phyloP scores from a whole-genome alignment of 768 basidiomycete genomes.

The Fomitopsis serialis region DNA sequence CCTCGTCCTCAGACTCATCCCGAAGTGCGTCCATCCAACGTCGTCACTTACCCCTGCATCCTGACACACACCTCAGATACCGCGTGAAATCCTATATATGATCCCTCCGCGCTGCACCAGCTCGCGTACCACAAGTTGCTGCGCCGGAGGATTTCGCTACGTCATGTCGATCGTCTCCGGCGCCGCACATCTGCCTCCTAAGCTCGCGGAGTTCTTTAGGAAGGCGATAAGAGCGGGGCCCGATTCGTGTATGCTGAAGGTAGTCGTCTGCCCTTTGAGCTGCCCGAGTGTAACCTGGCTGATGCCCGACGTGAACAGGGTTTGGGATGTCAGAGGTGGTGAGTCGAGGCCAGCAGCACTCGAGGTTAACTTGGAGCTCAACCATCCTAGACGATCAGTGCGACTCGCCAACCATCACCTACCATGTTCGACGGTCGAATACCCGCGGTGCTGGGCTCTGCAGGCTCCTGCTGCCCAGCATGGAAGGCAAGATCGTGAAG shows the following conservation, averaged over 20 bases:
- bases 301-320: too few relatives aligned
- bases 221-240: not conserved
- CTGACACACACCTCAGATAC: constrained; percentile 39
- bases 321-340: constrained; percentile 44
- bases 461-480: constrained; percentile 59
- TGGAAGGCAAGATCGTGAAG: constrained; percentile 57
- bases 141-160: constrained; percentile 44
- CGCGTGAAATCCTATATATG: constrained; percentile 43
- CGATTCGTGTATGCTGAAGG: constrained; percentile 32
- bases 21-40: constrained; percentile 40
- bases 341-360: constrained; percentile 4
- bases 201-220: constrained; percentile 38
- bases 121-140: constrained; percentile 50
- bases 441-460: constrained; percentile 31
- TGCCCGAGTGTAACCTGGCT: too few relatives aligned
- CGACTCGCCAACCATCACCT: not conserved
- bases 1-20: constrained; percentile 43
- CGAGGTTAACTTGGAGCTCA: not conserved
- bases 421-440: constrained; percentile 5
- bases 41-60: not conserved
- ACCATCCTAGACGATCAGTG: constrained; percentile 3
- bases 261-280: too few relatives aligned
- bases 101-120: constrained; percentile 67
- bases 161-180: constrained; percentile 43
- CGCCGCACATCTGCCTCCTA: constrained; percentile 63